These are phyloP conservation scores for Penicillium sp. DNA, from an alignment of 2,329 filamentous ascomycete species.

Conservation along the genomic window DNA sequence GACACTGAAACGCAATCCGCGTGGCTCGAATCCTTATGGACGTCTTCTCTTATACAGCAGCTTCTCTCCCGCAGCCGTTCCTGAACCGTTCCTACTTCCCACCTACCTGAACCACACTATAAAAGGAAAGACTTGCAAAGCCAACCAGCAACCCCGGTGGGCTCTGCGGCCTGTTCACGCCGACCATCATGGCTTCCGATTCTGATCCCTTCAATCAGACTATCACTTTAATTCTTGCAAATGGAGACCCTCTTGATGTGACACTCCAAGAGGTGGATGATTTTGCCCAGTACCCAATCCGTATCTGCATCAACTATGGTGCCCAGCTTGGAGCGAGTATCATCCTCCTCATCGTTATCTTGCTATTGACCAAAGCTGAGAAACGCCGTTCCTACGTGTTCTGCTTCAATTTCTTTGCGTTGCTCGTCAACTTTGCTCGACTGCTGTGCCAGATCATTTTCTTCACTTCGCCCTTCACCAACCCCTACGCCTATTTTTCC, in stretches of 20 bases:
- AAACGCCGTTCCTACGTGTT: slow-evolving; percentile 70
- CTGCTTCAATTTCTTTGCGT: slow-evolving; percentile 65
- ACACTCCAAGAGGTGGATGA: slow-evolving; percentile 51
- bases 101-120: not conserved
- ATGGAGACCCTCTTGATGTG: slow-evolving; percentile 51
- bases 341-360: slow-evolving; percentile 67
- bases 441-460: slow-evolving; percentile 51
- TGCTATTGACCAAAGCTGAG: slow-evolving; percentile 68
- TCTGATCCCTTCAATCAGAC: slow-evolving; percentile 60
- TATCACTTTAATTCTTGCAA: slow-evolving; percentile 52
- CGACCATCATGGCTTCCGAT: slow-evolving; percentile 22
- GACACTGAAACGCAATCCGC: not conserved
- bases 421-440: slow-evolving; percentile 66
- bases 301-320: slow-evolving; percentile 67
- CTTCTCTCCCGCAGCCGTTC: not conserved
- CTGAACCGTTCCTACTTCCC: not conserved
- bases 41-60: not conserved
- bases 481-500: slow-evolving; percentile 65
- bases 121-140: slow-evolving; percentile 1
- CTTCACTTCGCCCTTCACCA: slow-evolving; percentile 64
- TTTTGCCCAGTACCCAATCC: slow-evolving; percentile 54
- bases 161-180: not conserved
- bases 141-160: not conserved
- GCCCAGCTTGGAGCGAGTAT: slow-evolving; percentile 72
- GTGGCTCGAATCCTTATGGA: slow-evolving; percentile 22